phyloP scores from a whole-genome alignment of 164 flowering plant genomes.

The Euptelea pleiosperma region DNA sequence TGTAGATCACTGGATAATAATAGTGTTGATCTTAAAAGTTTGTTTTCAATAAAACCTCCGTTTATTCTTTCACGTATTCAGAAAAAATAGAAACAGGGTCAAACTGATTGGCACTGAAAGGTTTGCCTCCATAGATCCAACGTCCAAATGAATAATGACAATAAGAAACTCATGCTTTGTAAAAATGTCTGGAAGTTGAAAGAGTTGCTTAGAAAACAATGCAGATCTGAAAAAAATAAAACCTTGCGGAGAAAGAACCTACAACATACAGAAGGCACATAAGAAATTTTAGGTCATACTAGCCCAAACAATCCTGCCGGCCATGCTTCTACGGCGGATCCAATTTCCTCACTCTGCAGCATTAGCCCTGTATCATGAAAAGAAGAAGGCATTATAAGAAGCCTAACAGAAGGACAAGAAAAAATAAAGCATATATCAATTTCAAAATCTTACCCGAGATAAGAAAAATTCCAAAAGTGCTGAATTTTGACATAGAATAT shows the following conservation, averaged over 20 bases:
- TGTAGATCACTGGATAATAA: too few species aligned
- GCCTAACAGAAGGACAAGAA: background rate
- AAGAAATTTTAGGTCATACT: constrained; percentile 60
- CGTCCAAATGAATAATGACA: too few species aligned
- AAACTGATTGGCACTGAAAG: too few species aligned
- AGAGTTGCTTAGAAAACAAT: background rate
- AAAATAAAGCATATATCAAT: background rate
- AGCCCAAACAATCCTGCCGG: constrained; percentile 90
- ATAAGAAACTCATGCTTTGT: background rate
- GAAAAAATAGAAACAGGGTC: too few species aligned
- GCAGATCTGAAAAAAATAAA: background rate
- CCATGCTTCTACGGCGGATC: constrained; percentile 86
- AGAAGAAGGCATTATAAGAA: background rate
- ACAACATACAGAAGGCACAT: constrained; percentile 29
- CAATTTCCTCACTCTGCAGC: constrained; percentile 68
- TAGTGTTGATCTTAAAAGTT: too few species aligned
- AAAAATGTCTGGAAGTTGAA: background rate
- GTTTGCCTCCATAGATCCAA: too few species aligned
- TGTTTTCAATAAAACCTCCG: too few species aligned
- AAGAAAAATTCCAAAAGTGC: constrained; percentile 81
- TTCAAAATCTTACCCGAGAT: constrained; percentile 57
- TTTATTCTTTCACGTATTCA: too few species aligned
- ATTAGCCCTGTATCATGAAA: constrained; percentile 52
- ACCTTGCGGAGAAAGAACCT: constrained; percentile 23
- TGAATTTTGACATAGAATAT: constrained; percentile 63